These are phyloP conservation scores for Streptanthus diversifolius DNA, from an alignment of 345 rosid genomes.

Conservation along the genomic window DNA sequence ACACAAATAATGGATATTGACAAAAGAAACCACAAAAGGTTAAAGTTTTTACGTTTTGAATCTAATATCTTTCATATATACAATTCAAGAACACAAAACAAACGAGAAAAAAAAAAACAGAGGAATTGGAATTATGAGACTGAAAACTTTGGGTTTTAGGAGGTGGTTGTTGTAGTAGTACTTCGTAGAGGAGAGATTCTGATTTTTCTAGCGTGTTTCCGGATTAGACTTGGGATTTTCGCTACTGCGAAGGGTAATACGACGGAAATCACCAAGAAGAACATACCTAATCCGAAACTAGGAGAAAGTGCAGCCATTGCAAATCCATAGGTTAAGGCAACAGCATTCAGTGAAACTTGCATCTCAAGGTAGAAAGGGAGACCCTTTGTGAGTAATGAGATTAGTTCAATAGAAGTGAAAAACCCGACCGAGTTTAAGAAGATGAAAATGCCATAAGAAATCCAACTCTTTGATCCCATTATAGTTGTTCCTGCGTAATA, in stretches of 20 bases:
- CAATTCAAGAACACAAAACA: constrained; percentile 3
- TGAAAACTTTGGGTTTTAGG: background rate
- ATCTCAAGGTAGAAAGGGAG: constrained; percentile 31
- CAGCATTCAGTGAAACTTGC: constrained; percentile 27
- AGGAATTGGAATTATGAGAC: background rate
- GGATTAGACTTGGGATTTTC: constrained; percentile 12
- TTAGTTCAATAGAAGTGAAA: constrained; percentile 23
- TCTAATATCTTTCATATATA: background rate
- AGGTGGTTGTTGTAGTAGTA: background rate
- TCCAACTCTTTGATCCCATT: constrained; percentile 28
- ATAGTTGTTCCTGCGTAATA: constrained; percentile 24
- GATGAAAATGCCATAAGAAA: constrained; percentile 26
- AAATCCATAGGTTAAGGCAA: constrained; percentile 35
- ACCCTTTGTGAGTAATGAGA: constrained; percentile 22
- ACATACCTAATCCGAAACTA: constrained; percentile 15
- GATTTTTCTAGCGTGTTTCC: constrained; percentile 3
- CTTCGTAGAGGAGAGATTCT: constrained; percentile 15
- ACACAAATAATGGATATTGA: background rate
- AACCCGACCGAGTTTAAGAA: constrained; percentile 22
- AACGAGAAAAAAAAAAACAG: background rate
- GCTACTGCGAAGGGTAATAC: constrained; percentile 12
- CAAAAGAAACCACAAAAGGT: background rate
- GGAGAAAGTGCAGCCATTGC: constrained; percentile 31
- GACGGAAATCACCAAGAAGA: constrained; percentile 7
- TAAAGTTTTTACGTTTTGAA: background rate